phyloP scores from a whole-genome alignment of 768 basidiomycete species.

The Clitopilus hobsonii region DNA sequence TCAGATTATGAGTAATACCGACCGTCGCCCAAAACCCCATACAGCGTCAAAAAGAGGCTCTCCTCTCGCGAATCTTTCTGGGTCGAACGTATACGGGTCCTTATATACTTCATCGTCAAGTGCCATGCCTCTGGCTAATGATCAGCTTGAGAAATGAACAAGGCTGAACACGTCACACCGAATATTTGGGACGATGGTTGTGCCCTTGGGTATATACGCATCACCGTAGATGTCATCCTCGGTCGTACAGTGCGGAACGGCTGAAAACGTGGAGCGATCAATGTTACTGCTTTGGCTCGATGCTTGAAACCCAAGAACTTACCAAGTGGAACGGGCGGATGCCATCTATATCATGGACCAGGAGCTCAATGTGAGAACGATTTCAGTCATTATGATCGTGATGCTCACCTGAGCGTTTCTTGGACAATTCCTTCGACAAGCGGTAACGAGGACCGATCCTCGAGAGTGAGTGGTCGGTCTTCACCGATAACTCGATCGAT shows the following conservation, averaged over 20 bases:
- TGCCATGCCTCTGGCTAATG: background rate
- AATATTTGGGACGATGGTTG: slow-evolving; percentile 32
- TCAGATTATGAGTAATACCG: slow-evolving; percentile 4
- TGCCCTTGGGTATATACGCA: slow-evolving; percentile 35
- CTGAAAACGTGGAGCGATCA: slow-evolving; percentile 1
- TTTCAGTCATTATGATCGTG: background rate
- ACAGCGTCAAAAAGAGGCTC: background rate
- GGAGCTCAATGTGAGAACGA: background rate
- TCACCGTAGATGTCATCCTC: slow-evolving; percentile 36
- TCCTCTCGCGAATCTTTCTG: background rate
- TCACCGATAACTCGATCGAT: slow-evolving; percentile 27
- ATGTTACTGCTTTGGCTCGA: slow-evolving; percentile 11
- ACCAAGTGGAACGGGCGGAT: slow-evolving; percentile 2
- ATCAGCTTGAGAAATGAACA: background rate
- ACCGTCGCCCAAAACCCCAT: background rate
- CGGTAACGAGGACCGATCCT: slow-evolving; percentile 21
- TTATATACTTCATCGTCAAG: background rate
- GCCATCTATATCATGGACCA: too few relatives aligned
- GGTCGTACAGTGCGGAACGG: slow-evolving; percentile 21
- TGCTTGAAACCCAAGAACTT: background rate
- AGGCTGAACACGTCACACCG: slow-evolving; percentile 24
- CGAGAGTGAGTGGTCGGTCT: slow-evolving; percentile 25
- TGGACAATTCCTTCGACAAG: slow-evolving; percentile 23
- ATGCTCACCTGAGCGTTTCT: background rate
- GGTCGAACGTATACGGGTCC: background rate